Percentiles rank a stretch among this genome's conserved stretches.
Evolutionary conservation across 345 rosid genomes (phyloP).

Genomic region (Rhodamnia argentea): DNA sequence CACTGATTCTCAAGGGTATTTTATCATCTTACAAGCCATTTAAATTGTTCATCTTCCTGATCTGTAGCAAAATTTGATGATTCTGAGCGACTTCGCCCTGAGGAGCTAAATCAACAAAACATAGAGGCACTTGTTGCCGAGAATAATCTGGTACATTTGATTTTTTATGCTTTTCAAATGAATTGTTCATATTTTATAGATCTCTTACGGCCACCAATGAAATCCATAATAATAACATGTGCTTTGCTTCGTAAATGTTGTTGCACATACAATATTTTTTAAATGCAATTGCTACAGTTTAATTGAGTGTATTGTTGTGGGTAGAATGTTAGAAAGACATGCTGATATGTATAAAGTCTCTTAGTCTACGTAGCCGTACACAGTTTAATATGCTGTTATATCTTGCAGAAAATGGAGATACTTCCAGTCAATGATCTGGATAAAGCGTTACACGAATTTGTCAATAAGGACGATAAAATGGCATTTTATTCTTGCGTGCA

Average conservation of each 20-base stretch:
- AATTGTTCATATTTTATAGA: background rate
- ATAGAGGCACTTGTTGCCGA: constrained; percentile 98
- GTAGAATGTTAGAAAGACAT: background rate
- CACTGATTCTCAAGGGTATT: background rate
- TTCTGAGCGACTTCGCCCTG: constrained; percentile 91
- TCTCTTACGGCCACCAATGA: background rate
- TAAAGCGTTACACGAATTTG: constrained; percentile 89
- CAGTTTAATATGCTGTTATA: background rate
- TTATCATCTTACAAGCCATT: background rate
- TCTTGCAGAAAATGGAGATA: constrained; percentile 93
- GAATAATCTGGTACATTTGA: constrained; percentile 64
- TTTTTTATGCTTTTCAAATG: background rate
- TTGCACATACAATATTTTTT: background rate
- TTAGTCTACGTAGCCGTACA: background rate
- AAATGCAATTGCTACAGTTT: background rate
- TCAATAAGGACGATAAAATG: constrained; percentile 90
- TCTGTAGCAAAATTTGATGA: constrained; percentile 62
- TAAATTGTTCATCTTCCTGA: background rate
- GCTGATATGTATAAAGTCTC: background rate
- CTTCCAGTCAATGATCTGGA: constrained; percentile 96
- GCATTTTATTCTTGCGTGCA: constrained; percentile 84
- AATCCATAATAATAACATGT: background rate
- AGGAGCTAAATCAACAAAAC: constrained; percentile 94
- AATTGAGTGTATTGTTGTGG: background rate
- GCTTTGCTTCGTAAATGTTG: background rate